Conservation (phyloP, 78 protist genomes). For the Protostelium mycophagum region DNA sequence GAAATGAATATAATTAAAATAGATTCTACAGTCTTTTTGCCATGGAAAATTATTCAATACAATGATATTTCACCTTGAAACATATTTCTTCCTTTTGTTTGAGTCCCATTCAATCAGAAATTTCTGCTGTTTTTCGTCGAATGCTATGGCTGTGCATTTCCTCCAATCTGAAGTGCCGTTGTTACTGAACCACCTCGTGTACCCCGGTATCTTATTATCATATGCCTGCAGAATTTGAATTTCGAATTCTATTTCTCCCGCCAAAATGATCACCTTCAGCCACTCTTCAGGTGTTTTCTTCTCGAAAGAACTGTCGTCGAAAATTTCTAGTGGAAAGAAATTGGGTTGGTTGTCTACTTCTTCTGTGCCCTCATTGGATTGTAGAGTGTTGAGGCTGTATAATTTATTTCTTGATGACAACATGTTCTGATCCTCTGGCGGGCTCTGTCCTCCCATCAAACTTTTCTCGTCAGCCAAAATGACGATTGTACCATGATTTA, state of each 20-base stretch:
- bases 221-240: too few species aligned
- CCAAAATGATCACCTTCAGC: neutral
- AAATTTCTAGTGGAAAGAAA: constrained; percentile 13
- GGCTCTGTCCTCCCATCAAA: too few species aligned
- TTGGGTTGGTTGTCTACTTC: neutral
- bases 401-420: neutral
- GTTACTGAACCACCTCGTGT: neutral
- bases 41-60: too few species aligned
- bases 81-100: neutral
- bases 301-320: constrained; percentile 12
- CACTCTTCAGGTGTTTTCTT: neutral
- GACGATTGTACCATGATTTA: too few species aligned
- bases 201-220: neutral
- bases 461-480: too few species aligned
- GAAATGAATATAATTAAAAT: too few species aligned
- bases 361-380: neutral
- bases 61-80: too few species aligned
- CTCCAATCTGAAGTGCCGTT: neutral
- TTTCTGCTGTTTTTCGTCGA: neutral
- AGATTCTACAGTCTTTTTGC: too few species aligned
- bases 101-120: neutral
- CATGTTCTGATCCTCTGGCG: neutral
- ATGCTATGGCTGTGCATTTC: neutral
- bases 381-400: neutral
- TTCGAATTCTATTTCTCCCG: too few species aligned